phyloP scores from a whole-genome alignment of 2,329 filamentous ascomycete genomes.

The Acrocalymma vagum region DNA sequence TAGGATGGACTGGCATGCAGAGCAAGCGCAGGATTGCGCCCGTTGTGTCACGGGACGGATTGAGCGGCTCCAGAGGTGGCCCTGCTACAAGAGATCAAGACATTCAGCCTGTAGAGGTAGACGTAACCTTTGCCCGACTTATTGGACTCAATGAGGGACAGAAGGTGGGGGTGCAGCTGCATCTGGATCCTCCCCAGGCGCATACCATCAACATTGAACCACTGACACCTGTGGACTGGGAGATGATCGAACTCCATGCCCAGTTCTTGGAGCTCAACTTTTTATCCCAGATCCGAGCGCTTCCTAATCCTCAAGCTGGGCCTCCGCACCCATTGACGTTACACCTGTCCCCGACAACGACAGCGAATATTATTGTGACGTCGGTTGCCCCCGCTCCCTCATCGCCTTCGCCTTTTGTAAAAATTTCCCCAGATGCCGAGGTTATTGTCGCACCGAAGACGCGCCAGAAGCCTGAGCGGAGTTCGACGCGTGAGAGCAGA shows the following conservation, averaged over 20 bases:
- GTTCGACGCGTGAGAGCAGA: conserved; percentile 73
- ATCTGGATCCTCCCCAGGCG: conserved; percentile 88
- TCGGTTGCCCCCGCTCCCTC: conserved; percentile 80
- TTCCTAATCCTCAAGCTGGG: conserved; percentile 80
- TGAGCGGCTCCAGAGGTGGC: conserved; percentile 67
- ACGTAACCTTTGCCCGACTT: conserved; percentile 81
- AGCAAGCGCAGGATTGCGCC: conserved; percentile 84
- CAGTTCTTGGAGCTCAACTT: conserved; percentile 95
- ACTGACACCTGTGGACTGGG: conserved; percentile 94
- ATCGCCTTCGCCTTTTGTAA: conserved; percentile 79
- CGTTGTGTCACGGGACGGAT: conserved; percentile 77
- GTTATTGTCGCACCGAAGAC: conserved; percentile 97
- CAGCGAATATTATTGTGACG: conserved; percentile 87
- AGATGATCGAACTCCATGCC: conserved; percentile 97
- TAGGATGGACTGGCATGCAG: conserved; percentile 98
- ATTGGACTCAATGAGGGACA: conserved; percentile 83
- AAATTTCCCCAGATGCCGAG: conserved; percentile 92
- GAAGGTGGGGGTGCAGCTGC: conserved; percentile 74
- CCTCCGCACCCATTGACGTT: conserved; percentile 83
- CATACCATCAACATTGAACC: conserved; percentile 98
- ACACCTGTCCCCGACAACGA: conserved; percentile 93
- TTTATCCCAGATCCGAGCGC: conserved; percentile 87
- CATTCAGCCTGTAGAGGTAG: conserved; percentile 80
- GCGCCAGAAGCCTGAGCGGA: conserved; percentile 72
- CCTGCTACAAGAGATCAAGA: conserved; percentile 76